These are phyloP conservation scores for Cordyceps pruinosa DNA, from an alignment of 2,329 filamentous ascomycete species.

Conservation along the genomic window DNA sequence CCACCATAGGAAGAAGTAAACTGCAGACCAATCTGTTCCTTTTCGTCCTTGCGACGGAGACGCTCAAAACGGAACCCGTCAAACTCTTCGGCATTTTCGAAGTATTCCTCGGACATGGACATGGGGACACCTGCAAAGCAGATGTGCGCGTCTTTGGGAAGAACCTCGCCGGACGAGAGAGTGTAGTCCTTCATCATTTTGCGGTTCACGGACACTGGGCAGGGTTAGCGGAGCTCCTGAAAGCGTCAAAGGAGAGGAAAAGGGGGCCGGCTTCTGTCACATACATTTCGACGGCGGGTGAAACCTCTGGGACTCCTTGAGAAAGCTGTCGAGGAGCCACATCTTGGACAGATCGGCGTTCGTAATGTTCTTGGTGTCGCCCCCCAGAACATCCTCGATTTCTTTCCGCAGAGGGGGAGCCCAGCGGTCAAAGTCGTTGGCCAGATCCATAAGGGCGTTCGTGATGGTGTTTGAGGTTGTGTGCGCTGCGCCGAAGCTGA, in stretches of 20 bases:
- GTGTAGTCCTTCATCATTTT: not conserved
- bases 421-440: not conserved
- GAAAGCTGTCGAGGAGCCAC: not conserved
- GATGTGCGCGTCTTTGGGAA: not conserved
- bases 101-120: not conserved
- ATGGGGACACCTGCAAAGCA: not conserved
- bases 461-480: not conserved
- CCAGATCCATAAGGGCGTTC: not conserved
- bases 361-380: not conserved
- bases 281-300: not conserved
- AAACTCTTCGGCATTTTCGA: not conserved
- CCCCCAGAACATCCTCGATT: not conserved
- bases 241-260: no score
- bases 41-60: not conserved
- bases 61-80: not conserved
- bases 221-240: no score
- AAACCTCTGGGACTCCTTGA: not conserved
- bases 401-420: not conserved
- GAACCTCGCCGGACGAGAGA: not conserved
- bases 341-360: not conserved
- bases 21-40: not conserved
- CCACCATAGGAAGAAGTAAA: not conserved
- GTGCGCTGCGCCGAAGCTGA: not conserved
- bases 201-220: not conserved
- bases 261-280: no score